Evolutionary conservation across 2,329 filamentous ascomycete genomes (phyloP), one percentile per base, ranked within the genome.

Genomic region (Clarireedia paspali): DNA sequence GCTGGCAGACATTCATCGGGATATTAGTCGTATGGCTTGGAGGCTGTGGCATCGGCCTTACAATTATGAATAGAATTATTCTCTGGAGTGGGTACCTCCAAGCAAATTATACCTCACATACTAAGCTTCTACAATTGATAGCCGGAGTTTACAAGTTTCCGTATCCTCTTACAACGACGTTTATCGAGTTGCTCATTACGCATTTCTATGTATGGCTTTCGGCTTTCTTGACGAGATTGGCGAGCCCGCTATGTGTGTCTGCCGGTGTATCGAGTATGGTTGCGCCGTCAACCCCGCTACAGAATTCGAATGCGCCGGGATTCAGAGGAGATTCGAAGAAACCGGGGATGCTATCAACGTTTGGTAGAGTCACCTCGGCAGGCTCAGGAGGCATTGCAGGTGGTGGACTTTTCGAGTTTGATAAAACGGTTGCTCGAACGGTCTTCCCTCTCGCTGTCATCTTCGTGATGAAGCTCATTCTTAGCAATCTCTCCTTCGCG

Each of bases 401-500:
- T n/a, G 77, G 77, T 17, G 76, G 78, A 7, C 62, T 80, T 3
- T 76, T 81, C 54, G 77, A 79, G 59, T 78, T 80, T 53, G 75
- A 80, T 54, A 69, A 67, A 57, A 64, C 69, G 40, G 70, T 75
- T n/a, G 76, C 72, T 1, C 74, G 72, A 57, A 73, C 74, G 55
- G 74, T 76, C 20, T 65, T 79, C 1, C 77, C 76, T 12, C 65
- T 78, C 7, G 75, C 77, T 1, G 65, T 77, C 12, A 71, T 79
- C 49, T 80, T 76, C 57, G 69, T 78, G 26, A 70, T 72, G 27
- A 79, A 77, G 61, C 70, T 79, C 30, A 68, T 77, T 15, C 70
- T 80, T 17, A 79, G 75, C 61, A 81, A 80, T 65, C 71, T 79
- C 54, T 78, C 77, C 3, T 80, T 78, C 59, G 76, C 77, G 53